phyloP scores from a whole-genome alignment of 371 early-diverging fungal genomes.

The Actinomortierella wolfii region DNA sequence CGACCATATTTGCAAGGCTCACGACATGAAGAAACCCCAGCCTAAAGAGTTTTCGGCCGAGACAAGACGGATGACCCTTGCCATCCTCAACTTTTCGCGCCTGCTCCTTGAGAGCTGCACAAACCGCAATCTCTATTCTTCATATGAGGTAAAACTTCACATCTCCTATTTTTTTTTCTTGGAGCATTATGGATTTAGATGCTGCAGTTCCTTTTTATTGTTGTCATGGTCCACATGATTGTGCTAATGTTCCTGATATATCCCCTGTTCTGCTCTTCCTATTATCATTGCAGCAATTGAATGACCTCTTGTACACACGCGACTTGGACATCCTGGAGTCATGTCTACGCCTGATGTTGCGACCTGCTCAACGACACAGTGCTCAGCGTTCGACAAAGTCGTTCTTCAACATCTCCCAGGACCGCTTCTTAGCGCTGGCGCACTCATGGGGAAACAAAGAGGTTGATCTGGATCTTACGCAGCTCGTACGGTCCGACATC shows the following conservation, averaged over 20 bases:
- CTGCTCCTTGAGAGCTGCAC: conserved; percentile 92
- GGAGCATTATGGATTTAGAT: neutral
- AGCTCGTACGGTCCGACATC: conserved; percentile 49
- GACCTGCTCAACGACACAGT: conserved; percentile 84
- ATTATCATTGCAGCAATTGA: conserved; percentile 61
- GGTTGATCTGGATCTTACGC: conserved; percentile 48
- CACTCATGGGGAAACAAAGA: conserved; percentile 62
- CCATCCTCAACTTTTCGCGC: conserved; percentile 77
- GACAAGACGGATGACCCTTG: conserved; percentile 65
- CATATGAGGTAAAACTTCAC: conserved; percentile 76
- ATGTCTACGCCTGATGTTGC: conserved; percentile 72
- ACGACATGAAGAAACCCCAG: conserved; percentile 68
- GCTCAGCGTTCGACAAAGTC: conserved; percentile 71
- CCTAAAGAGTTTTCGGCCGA: conserved; percentile 55
- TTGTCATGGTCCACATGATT: neutral
- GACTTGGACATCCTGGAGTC: conserved; percentile 79
- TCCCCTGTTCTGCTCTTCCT: neutral
- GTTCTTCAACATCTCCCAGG: conserved; percentile 66
- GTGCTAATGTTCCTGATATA: neutral
- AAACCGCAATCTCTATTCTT: conserved; percentile 91
- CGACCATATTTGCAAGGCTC: conserved; percentile 63
- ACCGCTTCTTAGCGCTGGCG: conserved; percentile 64
- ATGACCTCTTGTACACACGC: conserved; percentile 67
- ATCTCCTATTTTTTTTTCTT: neutral
- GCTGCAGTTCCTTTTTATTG: conserved; percentile 1